Evolutionary conservation across 805 yeast genomes (phyloP), one percentile per base, ranked within the genome.

Genomic region (Ogataea saltuana): DNA sequence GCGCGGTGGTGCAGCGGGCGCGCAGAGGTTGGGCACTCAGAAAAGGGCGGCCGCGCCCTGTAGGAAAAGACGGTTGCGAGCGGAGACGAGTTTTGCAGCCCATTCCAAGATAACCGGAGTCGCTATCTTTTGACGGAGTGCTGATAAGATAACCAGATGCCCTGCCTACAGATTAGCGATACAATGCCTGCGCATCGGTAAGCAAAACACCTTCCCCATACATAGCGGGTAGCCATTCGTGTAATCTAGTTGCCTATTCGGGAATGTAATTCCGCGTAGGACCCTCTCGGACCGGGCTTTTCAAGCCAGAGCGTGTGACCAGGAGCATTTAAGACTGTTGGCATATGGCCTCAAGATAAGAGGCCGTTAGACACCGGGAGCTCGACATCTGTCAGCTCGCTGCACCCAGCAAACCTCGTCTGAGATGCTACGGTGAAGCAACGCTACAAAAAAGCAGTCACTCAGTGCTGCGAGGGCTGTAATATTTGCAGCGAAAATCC

Each of bases 51-150:
- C 28, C 4, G 28, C n/a, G n/a, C n/a, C n/a, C n/a, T n/a, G n/a
- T n/a, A n/a, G 28, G 28, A 25, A 25, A 25, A 11, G 10, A 13
- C 10, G 12, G 13, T 13, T 25, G 10, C n/a, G 28, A 25, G 10
- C 28, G 28, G 28, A 11, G 28, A 12, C n/a, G 28, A 25, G 4
- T 25, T 25, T 25, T 13, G 25, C 38, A 34, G 16, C 16, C 12
- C 38, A 20, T 26, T 32, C n/a, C 29, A 23, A 22, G 29, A 25
- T 34, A 34, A 34, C 38, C 38, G 38, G 25, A 18, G 21, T 25
- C 27, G 26, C 28, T 22, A 34, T 33, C 26, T 21, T 23, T 34
- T 34, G 38, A 34, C 38, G 25, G 22, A 29, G 16, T 13, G 15
- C 35, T 15, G 38, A 34, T 34, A 10, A 34, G 38, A 34, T 34